Evolutionary conservation across 257 asterid genomes (phyloP).

Genomic region (Solanum paucissectum): DNA sequence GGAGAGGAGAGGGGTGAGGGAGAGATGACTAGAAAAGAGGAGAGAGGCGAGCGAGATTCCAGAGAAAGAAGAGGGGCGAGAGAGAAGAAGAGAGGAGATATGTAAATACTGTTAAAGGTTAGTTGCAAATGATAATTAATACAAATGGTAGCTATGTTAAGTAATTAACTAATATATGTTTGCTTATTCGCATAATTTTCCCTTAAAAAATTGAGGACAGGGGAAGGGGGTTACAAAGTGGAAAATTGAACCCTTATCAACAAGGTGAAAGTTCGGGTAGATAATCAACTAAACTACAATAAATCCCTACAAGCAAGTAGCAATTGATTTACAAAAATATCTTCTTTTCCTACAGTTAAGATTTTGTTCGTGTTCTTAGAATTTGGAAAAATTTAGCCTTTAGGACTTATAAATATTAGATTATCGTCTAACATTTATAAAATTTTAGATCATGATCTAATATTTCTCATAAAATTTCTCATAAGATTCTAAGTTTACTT

Average conservation of each 20-base stretch:
- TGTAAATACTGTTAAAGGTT: too few species aligned
- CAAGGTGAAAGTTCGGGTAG: neutral
- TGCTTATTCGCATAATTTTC: too few species aligned
- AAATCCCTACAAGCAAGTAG: neutral
- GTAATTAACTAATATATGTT: too few species aligned
- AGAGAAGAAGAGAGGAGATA: neutral
- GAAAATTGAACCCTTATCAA: accelerated
- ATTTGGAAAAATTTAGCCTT: neutral
- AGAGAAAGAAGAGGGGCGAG: neutral
- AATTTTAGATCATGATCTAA: neutral
- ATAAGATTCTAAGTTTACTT: neutral
- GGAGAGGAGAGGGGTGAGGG: neutral
- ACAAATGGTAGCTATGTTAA: too few species aligned
- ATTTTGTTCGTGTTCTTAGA: neutral
- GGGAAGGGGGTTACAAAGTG: neutral
- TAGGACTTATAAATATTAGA: too few species aligned
- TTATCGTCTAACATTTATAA: too few species aligned
- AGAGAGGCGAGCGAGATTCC: neutral
- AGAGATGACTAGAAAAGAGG: neutral
- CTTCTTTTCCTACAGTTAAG: neutral
- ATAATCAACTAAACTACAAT: neutral
- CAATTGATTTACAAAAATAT: neutral
- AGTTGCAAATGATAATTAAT: neutral
- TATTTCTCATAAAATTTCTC: neutral
- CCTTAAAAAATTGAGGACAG: too few species aligned